These are phyloP conservation scores for Phytophthora sansomeana DNA, from an alignment of 352 stramenopile species.

Conservation along the genomic window DNA sequence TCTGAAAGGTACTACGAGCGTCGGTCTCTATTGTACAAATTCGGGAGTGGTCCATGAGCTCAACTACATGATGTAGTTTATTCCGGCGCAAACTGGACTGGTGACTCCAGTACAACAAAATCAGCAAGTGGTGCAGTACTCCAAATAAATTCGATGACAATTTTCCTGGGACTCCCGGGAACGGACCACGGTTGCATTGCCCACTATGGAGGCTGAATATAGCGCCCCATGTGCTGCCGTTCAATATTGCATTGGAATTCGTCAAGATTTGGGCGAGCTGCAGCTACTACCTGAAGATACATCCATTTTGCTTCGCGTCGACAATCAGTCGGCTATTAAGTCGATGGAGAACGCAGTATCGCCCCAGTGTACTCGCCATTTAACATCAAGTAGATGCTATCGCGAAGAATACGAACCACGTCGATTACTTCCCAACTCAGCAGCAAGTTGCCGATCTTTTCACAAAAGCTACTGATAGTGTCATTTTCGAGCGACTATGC, in stretches of 20 bases:
- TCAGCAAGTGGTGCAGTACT: background rate
- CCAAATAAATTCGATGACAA: too few relatives aligned
- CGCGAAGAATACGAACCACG: constrained; percentile 2
- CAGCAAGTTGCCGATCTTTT: constrained; percentile 18
- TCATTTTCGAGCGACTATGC: background rate
- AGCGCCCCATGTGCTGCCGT: too few relatives aligned
- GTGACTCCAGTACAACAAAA: background rate
- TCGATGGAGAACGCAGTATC: constrained; percentile 17
- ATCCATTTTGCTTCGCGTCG: too few relatives aligned
- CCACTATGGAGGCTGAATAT: too few relatives aligned
- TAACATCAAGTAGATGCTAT: constrained; percentile 28
- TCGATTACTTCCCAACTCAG: constrained; percentile 22
- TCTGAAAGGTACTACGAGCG: background rate
- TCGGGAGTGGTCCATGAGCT: too few relatives aligned
- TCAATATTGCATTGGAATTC: too few relatives aligned
- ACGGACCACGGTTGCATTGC: too few relatives aligned
- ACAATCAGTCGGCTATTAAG: too few relatives aligned
- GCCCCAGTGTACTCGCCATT: constrained; percentile 1
- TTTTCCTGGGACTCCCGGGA: too few relatives aligned
- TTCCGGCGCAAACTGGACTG: constrained; percentile 3
- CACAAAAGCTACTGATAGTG: constrained; percentile 14
- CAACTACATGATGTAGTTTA: background rate
- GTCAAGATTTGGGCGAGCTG: too few relatives aligned
- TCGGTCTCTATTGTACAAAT: background rate
- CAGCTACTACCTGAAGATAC: too few relatives aligned